Percentiles rank a stretch among this genome's conserved stretches.
phyloP scores from a whole-genome alignment of 768 basidiomycete species.

The Rhizopogon vinicolor region DNA sequence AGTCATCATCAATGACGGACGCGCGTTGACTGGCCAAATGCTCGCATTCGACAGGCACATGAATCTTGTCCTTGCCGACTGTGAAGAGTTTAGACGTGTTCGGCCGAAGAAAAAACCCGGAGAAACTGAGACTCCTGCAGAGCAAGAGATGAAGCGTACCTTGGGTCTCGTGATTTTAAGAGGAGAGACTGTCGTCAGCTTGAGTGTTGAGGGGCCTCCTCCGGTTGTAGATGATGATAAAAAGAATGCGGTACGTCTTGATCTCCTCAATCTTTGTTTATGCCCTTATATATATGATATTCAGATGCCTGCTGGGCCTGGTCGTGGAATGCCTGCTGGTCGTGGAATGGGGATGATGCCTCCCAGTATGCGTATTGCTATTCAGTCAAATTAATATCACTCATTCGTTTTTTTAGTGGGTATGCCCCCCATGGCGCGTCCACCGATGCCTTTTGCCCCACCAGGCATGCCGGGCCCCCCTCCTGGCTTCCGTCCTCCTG shows the following conservation, averaged over 20 bases:
- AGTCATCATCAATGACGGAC: slow-evolving; percentile 96
- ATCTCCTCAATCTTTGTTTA: slow-evolving; percentile 2
- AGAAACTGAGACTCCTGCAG: slow-evolving; percentile 62
- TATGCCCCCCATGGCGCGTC: slow-evolving; percentile 55
- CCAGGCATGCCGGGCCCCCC: slow-evolving; percentile 87
- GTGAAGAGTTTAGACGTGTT: slow-evolving; percentile 94
- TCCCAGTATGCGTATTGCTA: slow-evolving; percentile 50
- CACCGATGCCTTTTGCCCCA: slow-evolving; percentile 56
- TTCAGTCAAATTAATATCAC: slow-evolving; percentile 6
- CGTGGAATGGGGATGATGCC: slow-evolving; percentile 97
- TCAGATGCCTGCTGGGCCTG: slow-evolving; percentile 84
- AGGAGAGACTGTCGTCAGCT: slow-evolving; percentile 93
- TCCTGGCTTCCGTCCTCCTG: slow-evolving; percentile 80
- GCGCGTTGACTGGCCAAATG: slow-evolving; percentile 95
- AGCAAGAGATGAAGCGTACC: slow-evolving; percentile 94
- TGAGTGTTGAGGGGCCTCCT: slow-evolving; percentile 94
- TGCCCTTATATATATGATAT: slow-evolving; percentile 14
- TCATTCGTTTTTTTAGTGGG: slow-evolving; percentile 40
- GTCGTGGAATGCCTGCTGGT: slow-evolving; percentile 93
- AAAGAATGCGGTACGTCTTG: slow-evolving; percentile 62
- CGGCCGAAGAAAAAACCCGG: slow-evolving; percentile 89
- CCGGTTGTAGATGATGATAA: slow-evolving; percentile 88
- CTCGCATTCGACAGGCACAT: slow-evolving; percentile 99
- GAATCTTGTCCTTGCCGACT: slow-evolving; percentile 98
- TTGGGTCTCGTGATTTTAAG: slow-evolving; percentile 96